A percentile compares a stretch with the other conserved stretches of the same genome.
phyloP scores from a whole-genome alignment of 139 green algal species.

The Spirogloea muscicola region DNA sequence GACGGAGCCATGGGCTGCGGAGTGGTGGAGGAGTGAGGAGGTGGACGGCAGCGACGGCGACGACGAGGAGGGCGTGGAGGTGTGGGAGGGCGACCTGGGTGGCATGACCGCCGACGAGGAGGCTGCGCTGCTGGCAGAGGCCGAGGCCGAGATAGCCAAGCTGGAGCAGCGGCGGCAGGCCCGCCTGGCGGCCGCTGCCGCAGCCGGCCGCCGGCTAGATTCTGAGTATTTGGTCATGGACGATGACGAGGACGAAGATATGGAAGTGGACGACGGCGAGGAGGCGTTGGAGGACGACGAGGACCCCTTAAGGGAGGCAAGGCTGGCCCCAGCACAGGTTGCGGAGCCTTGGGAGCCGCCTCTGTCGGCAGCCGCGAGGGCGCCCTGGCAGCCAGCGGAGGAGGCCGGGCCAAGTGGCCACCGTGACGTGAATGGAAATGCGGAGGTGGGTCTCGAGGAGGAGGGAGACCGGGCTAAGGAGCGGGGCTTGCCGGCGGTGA shows the following conservation, averaged over 20 bases:
- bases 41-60: conserved; percentile 21
- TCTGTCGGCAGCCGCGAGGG: too few relatives aligned
- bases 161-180: too few relatives aligned
- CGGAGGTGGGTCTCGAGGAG: conserved; percentile 9
- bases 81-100: conserved; percentile 38
- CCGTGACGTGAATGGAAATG: too few relatives aligned
- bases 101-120: conserved; percentile 30
- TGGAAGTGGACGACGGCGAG: background rate
- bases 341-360: too few relatives aligned
- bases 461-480: conserved; percentile 18
- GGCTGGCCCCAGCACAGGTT: too few relatives aligned
- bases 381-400: too few relatives aligned
- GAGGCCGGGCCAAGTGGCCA: too few relatives aligned
- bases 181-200: too few relatives aligned
- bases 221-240: too few relatives aligned
- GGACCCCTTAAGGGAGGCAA: too few relatives aligned
- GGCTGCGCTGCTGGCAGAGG: conserved; percentile 31
- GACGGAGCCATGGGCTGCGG: too few relatives aligned
- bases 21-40: conserved; percentile 15
- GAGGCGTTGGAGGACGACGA: conserved; percentile 24
- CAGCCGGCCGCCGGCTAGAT: too few relatives aligned
- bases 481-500: conserved; percentile 29
- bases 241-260: background rate
- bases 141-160: conserved; percentile 32
- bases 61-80: conserved; percentile 27